Evolutionary conservation across 805 yeast genomes (phyloP), one percentile per base, ranked within the genome.

Genomic region (Kodamaea neixiangensis): DNA sequence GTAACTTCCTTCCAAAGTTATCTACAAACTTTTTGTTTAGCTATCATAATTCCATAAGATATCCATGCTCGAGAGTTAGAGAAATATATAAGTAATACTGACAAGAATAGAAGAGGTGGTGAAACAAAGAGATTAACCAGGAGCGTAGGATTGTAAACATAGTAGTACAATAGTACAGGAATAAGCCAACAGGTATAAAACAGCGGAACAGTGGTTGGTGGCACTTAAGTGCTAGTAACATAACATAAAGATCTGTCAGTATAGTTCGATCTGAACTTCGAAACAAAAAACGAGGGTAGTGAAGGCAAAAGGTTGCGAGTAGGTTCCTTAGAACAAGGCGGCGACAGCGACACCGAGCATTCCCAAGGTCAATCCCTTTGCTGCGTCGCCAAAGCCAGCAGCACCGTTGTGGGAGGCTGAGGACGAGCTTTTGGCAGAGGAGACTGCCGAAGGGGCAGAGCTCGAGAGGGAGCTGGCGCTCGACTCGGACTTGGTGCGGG

Each of bases 311-410:
- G 19, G 18, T 11, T 29, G 41, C 11, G 21, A 25, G 39, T n/a
- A 31, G 47, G 31, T 34, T 39, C 18, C 53, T 57, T 58, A 73
- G 44, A 72, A 59, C 54, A 72, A 61, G 42, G 72, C 68, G 38
- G 76, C 76, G 31, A 69, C 62, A 13, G 66, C 60, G 29, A 67
- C 58, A 49, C 74, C 78, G 34, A 58, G 21, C 54, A 62, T 15
- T 15, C 63, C 63, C 31, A 50, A 53, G 44, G 62, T 43, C 13
- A 59, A 35, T n/a, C 57, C 60, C 49, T 46, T 44, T 42, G 57
- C 52, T 5, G 68, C 66, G 41, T 65, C 56, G 17, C 67, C 58
- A 15, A 64, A 50, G 29, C 63, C 58, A 19, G 72, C 68, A 18
- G 66, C 64, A 14, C 63, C 58, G 50, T 68, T 68, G 44, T 60